Percentiles rank a stretch among this genome's conserved stretches.
phyloP scores from a whole-genome alignment of 495 filamentous ascomycete species.

The Penicillium pancosmium region DNA sequence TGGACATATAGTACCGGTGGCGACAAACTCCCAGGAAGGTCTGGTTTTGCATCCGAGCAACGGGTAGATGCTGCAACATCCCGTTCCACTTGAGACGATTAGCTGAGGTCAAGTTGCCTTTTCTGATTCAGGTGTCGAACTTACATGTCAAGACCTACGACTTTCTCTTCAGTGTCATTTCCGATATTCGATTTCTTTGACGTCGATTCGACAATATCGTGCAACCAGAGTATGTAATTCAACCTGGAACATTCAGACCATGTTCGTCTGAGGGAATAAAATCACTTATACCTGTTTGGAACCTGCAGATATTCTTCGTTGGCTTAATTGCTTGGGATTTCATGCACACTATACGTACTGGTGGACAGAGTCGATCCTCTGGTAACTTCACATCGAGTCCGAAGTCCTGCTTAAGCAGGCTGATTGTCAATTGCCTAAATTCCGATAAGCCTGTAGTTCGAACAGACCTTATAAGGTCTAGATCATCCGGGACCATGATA shows the following conservation, averaged over 20 bases:
- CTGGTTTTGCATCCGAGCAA: constrained; percentile 74
- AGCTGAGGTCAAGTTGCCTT: constrained; percentile 4
- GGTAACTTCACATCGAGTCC: constrained; percentile 70
- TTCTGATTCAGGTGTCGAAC: not conserved
- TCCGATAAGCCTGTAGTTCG: not conserved
- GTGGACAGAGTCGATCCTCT: constrained; percentile 83
- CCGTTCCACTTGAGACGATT: constrained; percentile 63
- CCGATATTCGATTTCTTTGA: constrained; percentile 50
- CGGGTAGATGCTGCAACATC: constrained; percentile 89
- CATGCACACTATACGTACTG: constrained; percentile 51
- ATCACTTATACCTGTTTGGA: constrained; percentile 58
- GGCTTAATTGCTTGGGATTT: too few species aligned
- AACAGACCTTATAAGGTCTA: too few species aligned
- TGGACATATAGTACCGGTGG: constrained; percentile 54
- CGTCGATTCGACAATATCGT: constrained; percentile 80
- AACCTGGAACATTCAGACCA: constrained; percentile 47
- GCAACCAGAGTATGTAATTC: constrained; percentile 91
- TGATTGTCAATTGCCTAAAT: constrained; percentile 74
- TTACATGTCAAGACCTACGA: constrained; percentile 80
- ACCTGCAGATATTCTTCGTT: constrained; percentile 45
- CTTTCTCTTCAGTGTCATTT: constrained; percentile 58
- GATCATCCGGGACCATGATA: not conserved
- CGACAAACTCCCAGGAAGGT: constrained; percentile 70
- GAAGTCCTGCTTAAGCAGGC: constrained; percentile 76
- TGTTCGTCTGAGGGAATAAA: too few species aligned